phyloP scores from a whole-genome alignment of 306 rosid species.

The Pyrus bretschneideri region DNA sequence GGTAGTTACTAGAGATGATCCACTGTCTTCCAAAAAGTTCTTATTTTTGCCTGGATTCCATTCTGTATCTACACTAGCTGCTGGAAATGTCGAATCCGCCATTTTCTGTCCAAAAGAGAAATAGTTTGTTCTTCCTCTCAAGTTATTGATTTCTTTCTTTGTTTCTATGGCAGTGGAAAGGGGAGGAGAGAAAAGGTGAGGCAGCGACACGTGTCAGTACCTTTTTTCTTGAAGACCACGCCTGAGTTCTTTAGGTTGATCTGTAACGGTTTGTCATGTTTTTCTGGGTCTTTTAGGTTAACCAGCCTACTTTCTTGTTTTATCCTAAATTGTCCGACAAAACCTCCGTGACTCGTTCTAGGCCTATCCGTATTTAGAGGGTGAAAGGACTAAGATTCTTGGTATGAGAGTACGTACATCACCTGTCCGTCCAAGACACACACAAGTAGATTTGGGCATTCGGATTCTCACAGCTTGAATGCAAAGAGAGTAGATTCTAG shows the following conservation, averaged over 20 bases:
- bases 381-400: too few species aligned
- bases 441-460: too few species aligned
- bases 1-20: constrained; percentile 38
- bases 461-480: too few species aligned
- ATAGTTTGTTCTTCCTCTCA: background rate
- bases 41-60: constrained; percentile 26
- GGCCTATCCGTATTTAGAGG: background rate
- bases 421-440: too few species aligned
- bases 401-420: too few species aligned
- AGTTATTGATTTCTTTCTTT: background rate
- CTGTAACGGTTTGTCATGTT: background rate
- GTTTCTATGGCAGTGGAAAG: background rate
- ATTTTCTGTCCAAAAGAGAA: constrained; percentile 18
- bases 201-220: background rate
- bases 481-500: too few species aligned
- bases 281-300: background rate
- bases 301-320: background rate
- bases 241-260: background rate
- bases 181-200: background rate
- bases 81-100: constrained; percentile 44
- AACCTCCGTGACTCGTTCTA: background rate
- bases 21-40: constrained; percentile 34
- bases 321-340: constrained; percentile 23
- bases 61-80: constrained; percentile 28
- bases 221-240: background rate